phyloP scores from a whole-genome alignment of 805 yeast genomes.

The Saccharomycopsis selenospora region DNA sequence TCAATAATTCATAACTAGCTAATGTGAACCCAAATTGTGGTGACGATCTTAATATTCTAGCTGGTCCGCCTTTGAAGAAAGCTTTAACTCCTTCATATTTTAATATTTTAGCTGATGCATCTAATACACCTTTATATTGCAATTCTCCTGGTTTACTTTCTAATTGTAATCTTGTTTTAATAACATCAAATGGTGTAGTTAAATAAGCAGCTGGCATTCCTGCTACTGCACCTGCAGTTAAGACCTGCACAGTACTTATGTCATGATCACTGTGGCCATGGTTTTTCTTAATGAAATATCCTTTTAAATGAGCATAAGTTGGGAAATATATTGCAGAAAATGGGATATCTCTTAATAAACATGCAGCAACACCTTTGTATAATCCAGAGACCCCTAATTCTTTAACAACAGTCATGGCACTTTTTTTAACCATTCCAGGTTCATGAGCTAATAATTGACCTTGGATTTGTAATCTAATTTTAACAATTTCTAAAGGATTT shows the following conservation, averaged over 20 bases:
- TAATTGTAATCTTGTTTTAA: constrained; percentile 88
- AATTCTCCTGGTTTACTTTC: constrained; percentile 73
- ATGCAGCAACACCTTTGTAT: constrained; percentile 87
- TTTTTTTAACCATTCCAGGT: constrained; percentile 34
- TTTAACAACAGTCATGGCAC: constrained; percentile 66
- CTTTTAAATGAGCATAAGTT: constrained; percentile 88
- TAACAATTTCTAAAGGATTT: constrained; percentile 92
- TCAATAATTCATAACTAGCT: constrained; percentile 93
- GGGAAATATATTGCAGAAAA: constrained; percentile 97
- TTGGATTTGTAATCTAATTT: constrained; percentile 89
- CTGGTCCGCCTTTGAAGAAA: constrained; percentile 93
- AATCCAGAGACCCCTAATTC: constrained; percentile 79
- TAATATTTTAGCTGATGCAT: constrained; percentile 67
- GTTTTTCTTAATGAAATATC: constrained; percentile 72
- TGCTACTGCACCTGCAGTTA: constrained; percentile 86
- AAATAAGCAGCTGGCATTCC: constrained; percentile 97
- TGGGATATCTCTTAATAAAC: constrained; percentile 91
- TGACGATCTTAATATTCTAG: constrained; percentile 88
- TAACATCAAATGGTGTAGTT: constrained; percentile 95
- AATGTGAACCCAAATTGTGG: constrained; percentile 97
- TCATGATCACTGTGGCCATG: constrained; percentile 40
- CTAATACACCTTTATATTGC: constrained; percentile 65
- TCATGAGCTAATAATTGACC: constrained; percentile 46
- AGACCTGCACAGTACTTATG: constrained; percentile 62
- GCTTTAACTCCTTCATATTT: constrained; percentile 80